Conservation (phyloP, 768 basidiomycete genomes). For the Kwoniella mangroviensis region DNA sequence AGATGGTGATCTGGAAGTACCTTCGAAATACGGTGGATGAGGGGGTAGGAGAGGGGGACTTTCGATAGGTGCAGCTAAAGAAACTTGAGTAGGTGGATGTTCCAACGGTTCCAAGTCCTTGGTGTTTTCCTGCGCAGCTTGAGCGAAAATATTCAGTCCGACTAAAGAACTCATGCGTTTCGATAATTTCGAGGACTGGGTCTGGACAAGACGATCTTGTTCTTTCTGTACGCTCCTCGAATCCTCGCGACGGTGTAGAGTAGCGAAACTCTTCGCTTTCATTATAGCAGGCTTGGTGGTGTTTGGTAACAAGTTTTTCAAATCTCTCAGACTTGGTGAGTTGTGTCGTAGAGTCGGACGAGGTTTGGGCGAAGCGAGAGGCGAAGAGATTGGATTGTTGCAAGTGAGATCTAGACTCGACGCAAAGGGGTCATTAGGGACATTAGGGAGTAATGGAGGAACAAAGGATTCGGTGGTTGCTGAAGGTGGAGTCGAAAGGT, state of each 20-base stretch:
- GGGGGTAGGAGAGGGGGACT: conserved; percentile 50
- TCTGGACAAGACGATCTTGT: background rate
- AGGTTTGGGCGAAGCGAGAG: background rate
- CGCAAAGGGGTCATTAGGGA: conserved; percentile 46
- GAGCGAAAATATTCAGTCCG: conserved; percentile 15
- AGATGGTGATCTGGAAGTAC: conserved; percentile 21
- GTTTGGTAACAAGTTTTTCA: conserved; percentile 38
- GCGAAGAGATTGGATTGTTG: conserved; percentile 22
- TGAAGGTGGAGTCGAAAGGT: conserved; percentile 26
- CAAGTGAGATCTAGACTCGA: conserved; percentile 38
- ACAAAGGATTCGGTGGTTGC: conserved; percentile 18
- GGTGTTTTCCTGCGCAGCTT: background rate
- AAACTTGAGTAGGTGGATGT: conserved; percentile 15
- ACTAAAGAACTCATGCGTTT: conserved; percentile 33
- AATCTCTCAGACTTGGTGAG: conserved; percentile 46
- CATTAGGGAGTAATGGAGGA: conserved; percentile 13
- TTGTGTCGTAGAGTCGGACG: conserved; percentile 30
- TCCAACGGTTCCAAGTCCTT: conserved; percentile 4
- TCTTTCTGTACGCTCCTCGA: background rate
- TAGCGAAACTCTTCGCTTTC: conserved; percentile 48
- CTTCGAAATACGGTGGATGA: conserved; percentile 47
- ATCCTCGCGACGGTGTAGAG: conserved; percentile 18
- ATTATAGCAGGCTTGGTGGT: conserved; percentile 31
- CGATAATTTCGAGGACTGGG: conserved; percentile 23
- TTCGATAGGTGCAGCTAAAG: conserved; percentile 29